These are phyloP conservation scores for Fusarium irregulare DNA, from an alignment of 2,329 filamentous ascomycete genomes.

Conservation along the genomic window DNA sequence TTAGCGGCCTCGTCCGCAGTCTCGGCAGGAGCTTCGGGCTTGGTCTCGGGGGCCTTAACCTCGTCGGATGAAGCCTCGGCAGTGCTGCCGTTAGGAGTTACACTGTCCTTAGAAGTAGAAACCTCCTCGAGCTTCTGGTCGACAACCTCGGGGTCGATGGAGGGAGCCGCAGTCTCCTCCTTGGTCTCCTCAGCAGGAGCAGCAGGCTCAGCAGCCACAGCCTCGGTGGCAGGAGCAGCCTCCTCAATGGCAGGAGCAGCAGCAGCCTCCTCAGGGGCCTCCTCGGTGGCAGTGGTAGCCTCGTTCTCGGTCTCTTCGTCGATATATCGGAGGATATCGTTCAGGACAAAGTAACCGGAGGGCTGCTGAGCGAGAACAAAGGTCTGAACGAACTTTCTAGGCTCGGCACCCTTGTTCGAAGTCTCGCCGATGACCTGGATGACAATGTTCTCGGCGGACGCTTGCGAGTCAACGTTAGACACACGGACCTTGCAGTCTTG, in stretches of 20 bases:
- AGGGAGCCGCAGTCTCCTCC: slow-evolving; percentile 42
- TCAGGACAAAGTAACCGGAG: slow-evolving; percentile 97
- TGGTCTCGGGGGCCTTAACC: slow-evolving; percentile 54
- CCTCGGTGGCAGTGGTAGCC: slow-evolving; percentile 53
- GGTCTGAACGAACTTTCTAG: slow-evolving; percentile 97
- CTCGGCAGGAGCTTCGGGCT: slow-evolving; percentile 50
- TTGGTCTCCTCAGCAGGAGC: slow-evolving; percentile 48
- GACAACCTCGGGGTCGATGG: slow-evolving; percentile 64
- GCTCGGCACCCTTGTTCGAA: slow-evolving; percentile 90
- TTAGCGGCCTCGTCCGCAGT: slow-evolving; percentile 63
- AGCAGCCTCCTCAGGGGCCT: slow-evolving; percentile 50
- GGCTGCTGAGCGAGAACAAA: slow-evolving; percentile 97
- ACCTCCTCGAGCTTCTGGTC: slow-evolving; percentile 82
- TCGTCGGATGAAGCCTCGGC: slow-evolving; percentile 52
- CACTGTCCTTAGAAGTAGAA: slow-evolving; percentile 52
- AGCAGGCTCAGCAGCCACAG: slow-evolving; percentile 51
- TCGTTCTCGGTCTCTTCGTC: slow-evolving; percentile 84
- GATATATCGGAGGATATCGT: slow-evolving; percentile 97
- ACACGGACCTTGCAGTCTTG: slow-evolving; percentile 98
- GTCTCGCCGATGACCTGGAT: slow-evolving; percentile 99
- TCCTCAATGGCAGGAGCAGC: slow-evolving; percentile 44
- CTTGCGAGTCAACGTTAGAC: slow-evolving; percentile 96
- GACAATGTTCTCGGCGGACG: slow-evolving; percentile 91
- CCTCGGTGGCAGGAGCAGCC: slow-evolving; percentile 49
- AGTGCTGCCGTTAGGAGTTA: slow-evolving; percentile 49